phyloP scores from a whole-genome alignment of 1,284 basidiomycete species.

The Vanrija sp. region DNA sequence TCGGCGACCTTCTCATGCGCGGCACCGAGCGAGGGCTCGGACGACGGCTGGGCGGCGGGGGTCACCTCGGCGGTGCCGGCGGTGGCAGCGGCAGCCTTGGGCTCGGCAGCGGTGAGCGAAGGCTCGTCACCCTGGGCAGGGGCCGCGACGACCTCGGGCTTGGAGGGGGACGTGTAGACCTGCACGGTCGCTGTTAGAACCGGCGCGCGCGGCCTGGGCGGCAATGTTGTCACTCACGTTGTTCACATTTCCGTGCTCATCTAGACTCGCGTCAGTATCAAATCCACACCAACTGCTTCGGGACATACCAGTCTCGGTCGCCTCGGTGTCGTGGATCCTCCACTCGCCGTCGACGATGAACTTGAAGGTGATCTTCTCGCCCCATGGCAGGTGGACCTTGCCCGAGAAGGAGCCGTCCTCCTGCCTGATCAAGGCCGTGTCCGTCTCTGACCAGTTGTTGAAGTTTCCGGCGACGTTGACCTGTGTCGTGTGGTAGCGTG shows the following conservation, averaged over 20 bases:
- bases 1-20: conserved; percentile 24
- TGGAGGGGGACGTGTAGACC: conserved; percentile 7
- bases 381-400: conserved; percentile 39
- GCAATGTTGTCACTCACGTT: conserved; percentile 28
- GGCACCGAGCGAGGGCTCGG: too few species aligned
- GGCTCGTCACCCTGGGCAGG: background rate
- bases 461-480: conserved; percentile 47
- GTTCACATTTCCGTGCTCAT: conserved; percentile 51
- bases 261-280: conserved; percentile 19
- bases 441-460: conserved; percentile 46
- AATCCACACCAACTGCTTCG: too few species aligned
- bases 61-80: background rate
- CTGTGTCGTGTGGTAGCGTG: conserved; percentile 11
- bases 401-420: conserved; percentile 39
- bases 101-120: background rate
- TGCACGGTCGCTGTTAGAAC: background rate
- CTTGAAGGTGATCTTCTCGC: conserved; percentile 49
- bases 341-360: conserved; percentile 50
- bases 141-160: background rate
- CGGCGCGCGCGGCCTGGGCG: background rate
- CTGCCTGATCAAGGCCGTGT: conserved; percentile 38
- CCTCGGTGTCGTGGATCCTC: conserved; percentile 50
- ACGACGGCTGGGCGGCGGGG: too few species aligned
- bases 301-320: conserved; percentile 49
- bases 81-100: conserved; percentile 8